These are phyloP conservation scores for Trichosporon sp. DNA, from an alignment of 1,284 basidiomycete species.

Conservation along the genomic window DNA sequence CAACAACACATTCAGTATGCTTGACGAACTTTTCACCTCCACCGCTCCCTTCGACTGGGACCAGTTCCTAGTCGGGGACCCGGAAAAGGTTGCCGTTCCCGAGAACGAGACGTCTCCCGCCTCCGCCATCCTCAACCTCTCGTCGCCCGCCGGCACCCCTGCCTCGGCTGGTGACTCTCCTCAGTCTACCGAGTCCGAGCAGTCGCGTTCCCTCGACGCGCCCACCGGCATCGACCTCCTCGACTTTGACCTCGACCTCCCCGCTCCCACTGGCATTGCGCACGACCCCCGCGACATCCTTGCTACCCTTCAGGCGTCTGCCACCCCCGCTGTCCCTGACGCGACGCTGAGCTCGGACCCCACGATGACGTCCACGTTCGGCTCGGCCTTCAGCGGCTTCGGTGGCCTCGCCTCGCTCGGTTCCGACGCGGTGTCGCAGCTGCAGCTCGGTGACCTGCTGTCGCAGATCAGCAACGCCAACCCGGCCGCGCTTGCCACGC, in stretches of 20 bases:
- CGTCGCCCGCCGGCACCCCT: slow-evolving; percentile 12
- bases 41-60: slow-evolving; percentile 28
- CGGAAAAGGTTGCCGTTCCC: slow-evolving; percentile 17
- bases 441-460: slow-evolving; percentile 27
- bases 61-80: slow-evolving; percentile 30
- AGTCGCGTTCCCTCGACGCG: slow-evolving; percentile 32
- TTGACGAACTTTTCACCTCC: slow-evolving; percentile 16
- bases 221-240: slow-evolving; percentile 14
- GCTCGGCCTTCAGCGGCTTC: slow-evolving; percentile 26
- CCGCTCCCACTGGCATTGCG: slow-evolving; percentile 25
- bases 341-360: slow-evolving; percentile 20
- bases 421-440: slow-evolving; percentile 25
- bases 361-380: slow-evolving; percentile 30
- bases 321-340: slow-evolving; percentile 15
- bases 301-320: slow-evolving; percentile 5
- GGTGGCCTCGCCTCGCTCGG: slow-evolving; percentile 27
- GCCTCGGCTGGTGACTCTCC: slow-evolving; percentile 16
- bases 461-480: slow-evolving; percentile 12
- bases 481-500: slow-evolving; percentile 1
- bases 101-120: slow-evolving; percentile 11
- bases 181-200: slow-evolving; percentile 38
- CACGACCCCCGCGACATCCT: slow-evolving; percentile 32
- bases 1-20: slow-evolving; percentile 17
- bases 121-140: slow-evolving; percentile 12
- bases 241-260: slow-evolving; percentile 29